Conservation (phyloP, 164 flowering plant genomes). For the Vitis rupestris region DNA sequence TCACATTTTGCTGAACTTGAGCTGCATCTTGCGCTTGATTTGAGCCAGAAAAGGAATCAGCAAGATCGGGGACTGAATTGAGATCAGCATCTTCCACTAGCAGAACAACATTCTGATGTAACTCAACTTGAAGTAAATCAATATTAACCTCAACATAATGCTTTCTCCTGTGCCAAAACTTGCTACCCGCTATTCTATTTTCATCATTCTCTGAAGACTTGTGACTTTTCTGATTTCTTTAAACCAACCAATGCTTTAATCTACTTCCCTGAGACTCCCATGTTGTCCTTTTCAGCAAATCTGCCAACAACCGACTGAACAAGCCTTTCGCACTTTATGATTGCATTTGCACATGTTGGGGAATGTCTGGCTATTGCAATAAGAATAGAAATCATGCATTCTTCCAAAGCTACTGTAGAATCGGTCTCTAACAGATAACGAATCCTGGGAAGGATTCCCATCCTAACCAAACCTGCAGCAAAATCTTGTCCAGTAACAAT, state of each 20-base stretch:
- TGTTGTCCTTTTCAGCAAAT: constrained; percentile 16
- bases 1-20: constrained; percentile 32
- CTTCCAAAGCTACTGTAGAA: constrained; percentile 61
- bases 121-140: constrained; percentile 38
- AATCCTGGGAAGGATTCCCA: constrained; percentile 82
- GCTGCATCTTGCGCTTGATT: constrained; percentile 37
- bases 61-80: constrained; percentile 32
- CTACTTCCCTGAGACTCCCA: constrained; percentile 91
- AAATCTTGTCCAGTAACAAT: constrained; percentile 84
- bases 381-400: constrained; percentile 57
- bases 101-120: constrained; percentile 23
- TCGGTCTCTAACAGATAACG: constrained; percentile 75
- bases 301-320: no score
- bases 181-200: constrained; percentile 39
- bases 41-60: constrained; percentile 37
- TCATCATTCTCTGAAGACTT: constrained; percentile 54
- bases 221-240: constrained; percentile 71
- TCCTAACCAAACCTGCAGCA: constrained; percentile 89
- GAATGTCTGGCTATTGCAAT: constrained; percentile 88
- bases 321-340: constrained; percentile 17
- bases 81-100: constrained; percentile 32
- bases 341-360: constrained; percentile 68
- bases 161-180: constrained; percentile 58
- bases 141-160: constrained; percentile 48
- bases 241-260: constrained; percentile 72